Evolutionary conservation across 345 rosid species (phyloP).

Genomic region (Camelina sativa): DNA sequence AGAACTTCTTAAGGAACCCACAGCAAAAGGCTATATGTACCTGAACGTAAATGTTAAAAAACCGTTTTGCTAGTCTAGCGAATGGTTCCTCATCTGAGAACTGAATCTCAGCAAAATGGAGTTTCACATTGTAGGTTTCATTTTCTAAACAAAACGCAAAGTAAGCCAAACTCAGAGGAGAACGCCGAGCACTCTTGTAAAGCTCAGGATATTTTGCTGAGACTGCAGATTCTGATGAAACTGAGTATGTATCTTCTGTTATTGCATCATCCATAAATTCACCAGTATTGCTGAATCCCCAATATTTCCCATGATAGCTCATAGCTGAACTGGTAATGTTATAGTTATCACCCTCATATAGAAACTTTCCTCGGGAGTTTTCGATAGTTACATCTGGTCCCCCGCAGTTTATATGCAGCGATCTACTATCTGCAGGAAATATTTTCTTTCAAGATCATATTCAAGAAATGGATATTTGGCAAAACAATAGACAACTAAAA

Average conservation of each 20-base stretch:
- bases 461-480: neutral
- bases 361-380: slow-evolving; percentile 32
- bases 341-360: slow-evolving; percentile 43
- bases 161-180: slow-evolving; percentile 69
- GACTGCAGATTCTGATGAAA: slow-evolving; percentile 31
- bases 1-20: neutral
- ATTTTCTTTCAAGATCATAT: neutral
- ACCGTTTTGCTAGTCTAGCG: slow-evolving; percentile 58
- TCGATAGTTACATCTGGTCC: slow-evolving; percentile 40
- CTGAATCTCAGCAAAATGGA: slow-evolving; percentile 69
- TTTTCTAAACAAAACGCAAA: slow-evolving; percentile 61
- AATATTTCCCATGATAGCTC: slow-evolving; percentile 22
- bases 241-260: slow-evolving; percentile 36
- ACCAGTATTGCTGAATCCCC: slow-evolving; percentile 49
- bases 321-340: slow-evolving; percentile 29
- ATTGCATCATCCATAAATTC: slow-evolving; percentile 48
- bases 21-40: slow-evolving; percentile 15
- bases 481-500: neutral
- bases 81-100: slow-evolving; percentile 54
- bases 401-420: slow-evolving; percentile 46
- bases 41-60: slow-evolving; percentile 55
- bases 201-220: slow-evolving; percentile 45
- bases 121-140: slow-evolving; percentile 66
- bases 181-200: slow-evolving; percentile 56
- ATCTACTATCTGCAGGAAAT: slow-evolving; percentile 23